Evolutionary conservation across 2,329 filamentous ascomycete species (phyloP).

Genomic region (Ascochyta pisi): DNA sequence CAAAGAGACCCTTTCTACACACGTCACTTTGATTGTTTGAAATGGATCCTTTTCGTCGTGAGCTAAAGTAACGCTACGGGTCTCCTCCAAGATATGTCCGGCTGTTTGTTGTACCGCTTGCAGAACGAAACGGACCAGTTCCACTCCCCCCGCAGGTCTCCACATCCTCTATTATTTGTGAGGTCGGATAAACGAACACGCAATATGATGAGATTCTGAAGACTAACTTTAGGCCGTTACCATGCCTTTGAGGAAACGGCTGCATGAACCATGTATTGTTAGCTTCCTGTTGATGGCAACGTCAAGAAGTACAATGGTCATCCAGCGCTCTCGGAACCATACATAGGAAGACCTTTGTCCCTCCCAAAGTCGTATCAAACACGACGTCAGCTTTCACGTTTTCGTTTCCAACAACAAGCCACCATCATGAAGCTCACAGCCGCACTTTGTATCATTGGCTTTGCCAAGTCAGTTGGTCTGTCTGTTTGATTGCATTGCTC

Average conservation of each 20-base stretch:
- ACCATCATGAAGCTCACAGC: slow-evolving; percentile 38
- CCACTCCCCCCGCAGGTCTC: background rate
- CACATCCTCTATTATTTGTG: background rate
- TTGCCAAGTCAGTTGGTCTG: slow-evolving; percentile 25
- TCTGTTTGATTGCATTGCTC: background rate
- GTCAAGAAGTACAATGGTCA: background rate
- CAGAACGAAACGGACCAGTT: slow-evolving; percentile 5
- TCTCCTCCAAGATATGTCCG: slow-evolving; percentile 3
- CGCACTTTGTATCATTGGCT: slow-evolving; percentile 26
- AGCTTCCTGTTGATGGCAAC: background rate
- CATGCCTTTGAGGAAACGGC: background rate
- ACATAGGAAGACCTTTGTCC: background rate
- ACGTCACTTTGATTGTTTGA: background rate
- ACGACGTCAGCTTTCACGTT: slow-evolving; percentile 8
- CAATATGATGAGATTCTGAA: background rate
- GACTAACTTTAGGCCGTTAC: background rate
- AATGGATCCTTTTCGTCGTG: background rate
- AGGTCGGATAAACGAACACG: background rate
- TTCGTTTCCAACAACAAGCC: slow-evolving; percentile 1
- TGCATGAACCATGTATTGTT: background rate
- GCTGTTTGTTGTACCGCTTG: background rate
- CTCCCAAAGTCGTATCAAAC: background rate
- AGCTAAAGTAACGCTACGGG: background rate
- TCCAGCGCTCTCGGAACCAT: background rate
- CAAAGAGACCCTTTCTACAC: background rate